A percentile compares a stretch with the other conserved stretches of the same genome.
Conservation (phyloP, 805 yeast genomes). For the Starmerella stellata region DNA sequence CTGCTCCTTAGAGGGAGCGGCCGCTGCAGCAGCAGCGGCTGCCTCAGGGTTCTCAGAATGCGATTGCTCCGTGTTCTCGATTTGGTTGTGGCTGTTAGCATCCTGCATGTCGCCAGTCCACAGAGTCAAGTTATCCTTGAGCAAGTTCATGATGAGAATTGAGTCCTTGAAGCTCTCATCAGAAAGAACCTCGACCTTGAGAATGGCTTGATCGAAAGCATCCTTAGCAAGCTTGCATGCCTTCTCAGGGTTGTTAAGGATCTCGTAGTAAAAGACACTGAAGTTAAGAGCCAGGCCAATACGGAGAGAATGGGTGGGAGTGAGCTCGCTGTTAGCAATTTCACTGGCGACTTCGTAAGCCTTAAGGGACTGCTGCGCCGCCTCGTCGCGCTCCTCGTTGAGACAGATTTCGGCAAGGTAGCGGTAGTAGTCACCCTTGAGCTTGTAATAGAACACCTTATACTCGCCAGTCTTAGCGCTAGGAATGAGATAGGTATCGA, state of each 20-base stretch:
- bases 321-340: conserved; percentile 93
- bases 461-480: conserved; percentile 95
- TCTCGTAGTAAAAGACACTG: conserved; percentile 96
- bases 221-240: conserved; percentile 99
- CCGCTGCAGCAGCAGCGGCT: conserved; percentile 11
- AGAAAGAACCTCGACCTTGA: conserved; percentile 92
- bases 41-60: conserved; percentile 9
- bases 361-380: conserved; percentile 85
- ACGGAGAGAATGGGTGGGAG: conserved; percentile 98
- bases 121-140: conserved; percentile 43
- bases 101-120: conserved; percentile 49
- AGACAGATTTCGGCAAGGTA: conserved; percentile 94
- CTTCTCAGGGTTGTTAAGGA: conserved; percentile 94
- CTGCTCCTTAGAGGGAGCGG: conserved; percentile 7
- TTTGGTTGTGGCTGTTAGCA: conserved; percentile 15
- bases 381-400: conserved; percentile 81
- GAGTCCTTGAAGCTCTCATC: conserved; percentile 99
- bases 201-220: conserved; percentile 98
- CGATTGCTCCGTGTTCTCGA: conserved; percentile 7
- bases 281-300: conserved; percentile 95
- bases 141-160: conserved; percentile 95
- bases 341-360: conserved; percentile 94
- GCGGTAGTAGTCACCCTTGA: conserved; percentile 99
- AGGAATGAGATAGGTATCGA: conserved; percentile 79
- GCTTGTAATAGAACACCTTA: conserved; percentile 94